Base-by-base conservation (phyloP, 805 yeast genomes). In the Hermanozyma aechmeae region DNA sequence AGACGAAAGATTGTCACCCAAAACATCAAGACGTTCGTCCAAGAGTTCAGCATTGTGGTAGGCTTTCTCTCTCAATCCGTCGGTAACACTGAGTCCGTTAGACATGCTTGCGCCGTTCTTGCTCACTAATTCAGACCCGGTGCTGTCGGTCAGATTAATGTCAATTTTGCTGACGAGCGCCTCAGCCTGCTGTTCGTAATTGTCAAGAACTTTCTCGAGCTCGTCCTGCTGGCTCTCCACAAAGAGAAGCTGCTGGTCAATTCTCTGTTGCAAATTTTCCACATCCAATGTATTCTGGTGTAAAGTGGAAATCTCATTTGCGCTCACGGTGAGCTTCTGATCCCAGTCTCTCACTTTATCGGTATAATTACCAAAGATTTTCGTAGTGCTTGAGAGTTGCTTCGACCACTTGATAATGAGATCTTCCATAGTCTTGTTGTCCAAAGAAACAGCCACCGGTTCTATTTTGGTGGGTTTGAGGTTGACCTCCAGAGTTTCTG, bases 171-270 rank as follows among this genome's bases (percentile, higher is more conserved):
- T 54, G 33, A 73, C 52, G 20, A 73, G 46, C 5, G 58, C 48
- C 37, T 76, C 81, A 3, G 79, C 76, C 48, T 80, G 85, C 38
- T 61, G 66, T 53, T 92, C 97, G 47, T 87, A 87, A 37, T 79
- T 79, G 39, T 80, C 80, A 38, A 92, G 68, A 43, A 89, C 68
- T 11, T 71, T 64, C 35, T 89, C 98, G 27, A 92, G 61, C 46
- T 89, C 97, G 34, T 82, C 84, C 50, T 92, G 98, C 51, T 92
- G 97, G 42, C 79, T 79, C 46, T 81, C 92, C 28, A 92, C 80
- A 47, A 86, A 89, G 23, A 76, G 63, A 32, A 92, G 63, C 23
- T 86, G 79, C 52, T 86, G 96, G 42, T 92, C 97, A 26, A 92
- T 79, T 42, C 79, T 81, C 24, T 67, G 64, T 49, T 89, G 96